phyloP scores from a whole-genome alignment of 345 rosid genomes.

The Punica granatum region DNA sequence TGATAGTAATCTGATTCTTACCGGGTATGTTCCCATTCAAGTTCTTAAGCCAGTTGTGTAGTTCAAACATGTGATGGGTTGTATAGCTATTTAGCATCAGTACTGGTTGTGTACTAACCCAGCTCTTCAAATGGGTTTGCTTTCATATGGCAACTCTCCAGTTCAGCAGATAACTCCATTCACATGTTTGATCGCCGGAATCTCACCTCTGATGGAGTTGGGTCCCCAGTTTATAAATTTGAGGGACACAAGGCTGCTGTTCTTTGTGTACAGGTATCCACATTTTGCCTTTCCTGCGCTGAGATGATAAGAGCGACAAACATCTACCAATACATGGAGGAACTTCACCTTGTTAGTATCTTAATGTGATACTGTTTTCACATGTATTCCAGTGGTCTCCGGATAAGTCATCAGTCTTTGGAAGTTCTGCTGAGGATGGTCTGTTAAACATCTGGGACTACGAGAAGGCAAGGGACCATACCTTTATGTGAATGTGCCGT shows the following conservation, averaged over 20 bases:
- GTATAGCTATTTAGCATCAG: neutral
- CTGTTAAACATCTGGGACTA: slow-evolving; percentile 91
- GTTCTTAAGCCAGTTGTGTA: slow-evolving; percentile 2
- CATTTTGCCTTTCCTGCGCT: neutral
- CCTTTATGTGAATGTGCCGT: neutral
- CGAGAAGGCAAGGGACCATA: slow-evolving; percentile 52
- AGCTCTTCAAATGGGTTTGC: neutral
- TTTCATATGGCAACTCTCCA: slow-evolving; percentile 16
- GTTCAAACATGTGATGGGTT: neutral
- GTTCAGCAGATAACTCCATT: slow-evolving; percentile 94
- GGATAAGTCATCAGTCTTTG: slow-evolving; percentile 81
- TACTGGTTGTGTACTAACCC: neutral
- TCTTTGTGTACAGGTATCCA: slow-evolving; percentile 76
- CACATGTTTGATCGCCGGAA: slow-evolving; percentile 88
- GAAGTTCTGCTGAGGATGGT: slow-evolving; percentile 97
- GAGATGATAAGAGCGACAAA: no score
- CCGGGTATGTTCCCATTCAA: slow-evolving; percentile 53
- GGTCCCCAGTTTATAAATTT: slow-evolving; percentile 67
- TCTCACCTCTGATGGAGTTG: slow-evolving; percentile 68
- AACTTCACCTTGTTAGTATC: neutral
- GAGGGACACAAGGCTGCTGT: slow-evolving; percentile 93
- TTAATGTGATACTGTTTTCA: neutral
- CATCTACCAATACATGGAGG: neutral
- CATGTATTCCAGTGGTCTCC: slow-evolving; percentile 77
- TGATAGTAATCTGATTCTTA: slow-evolving; percentile 75